These are phyloP conservation scores for Deuterostichococcus epilithicus DNA, from an alignment of 139 green algal species.

Conservation along the genomic window DNA sequence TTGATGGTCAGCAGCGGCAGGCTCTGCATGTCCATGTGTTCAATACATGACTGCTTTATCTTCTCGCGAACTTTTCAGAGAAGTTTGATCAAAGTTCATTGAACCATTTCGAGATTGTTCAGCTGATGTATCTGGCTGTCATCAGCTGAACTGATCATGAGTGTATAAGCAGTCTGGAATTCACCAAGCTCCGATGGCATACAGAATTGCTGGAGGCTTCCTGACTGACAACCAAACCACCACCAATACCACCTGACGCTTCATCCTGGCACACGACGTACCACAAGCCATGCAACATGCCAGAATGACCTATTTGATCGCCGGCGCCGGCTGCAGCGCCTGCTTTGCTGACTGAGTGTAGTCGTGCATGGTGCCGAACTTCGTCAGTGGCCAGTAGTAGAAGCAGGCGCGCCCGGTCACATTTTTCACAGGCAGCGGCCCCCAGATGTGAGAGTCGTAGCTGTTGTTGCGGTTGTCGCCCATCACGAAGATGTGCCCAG, in stretches of 20 bases:
- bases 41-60: too few relatives aligned
- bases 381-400: constrained; percentile 90
- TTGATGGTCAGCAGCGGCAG: too few relatives aligned
- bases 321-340: constrained; percentile 16
- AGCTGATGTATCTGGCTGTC: too few relatives aligned
- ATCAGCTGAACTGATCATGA: too few relatives aligned
- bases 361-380: constrained; percentile 62
- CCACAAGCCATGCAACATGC: not conserved
- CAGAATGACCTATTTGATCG: constrained; percentile 22
- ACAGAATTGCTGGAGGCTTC: not conserved
- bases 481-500: constrained; percentile 78
- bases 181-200: too few relatives aligned
- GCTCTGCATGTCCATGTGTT: too few relatives aligned
- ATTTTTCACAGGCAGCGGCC: constrained; percentile 84
- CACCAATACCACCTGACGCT: not conserved
- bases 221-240: not conserved
- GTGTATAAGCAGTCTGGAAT: too few relatives aligned
- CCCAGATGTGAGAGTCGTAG: constrained; percentile 97
- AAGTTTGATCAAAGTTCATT: too few relatives aligned
- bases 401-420: constrained; percentile 80
- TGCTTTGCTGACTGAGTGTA: constrained; percentile 34
- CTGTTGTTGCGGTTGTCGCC: constrained; percentile 99
- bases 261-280: not conserved
- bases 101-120: too few relatives aligned
- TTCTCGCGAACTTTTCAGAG: too few relatives aligned